Evolutionary conservation across 2,329 filamentous ascomycete species (phyloP).

Genomic region (Blumeriella jaapii): DNA sequence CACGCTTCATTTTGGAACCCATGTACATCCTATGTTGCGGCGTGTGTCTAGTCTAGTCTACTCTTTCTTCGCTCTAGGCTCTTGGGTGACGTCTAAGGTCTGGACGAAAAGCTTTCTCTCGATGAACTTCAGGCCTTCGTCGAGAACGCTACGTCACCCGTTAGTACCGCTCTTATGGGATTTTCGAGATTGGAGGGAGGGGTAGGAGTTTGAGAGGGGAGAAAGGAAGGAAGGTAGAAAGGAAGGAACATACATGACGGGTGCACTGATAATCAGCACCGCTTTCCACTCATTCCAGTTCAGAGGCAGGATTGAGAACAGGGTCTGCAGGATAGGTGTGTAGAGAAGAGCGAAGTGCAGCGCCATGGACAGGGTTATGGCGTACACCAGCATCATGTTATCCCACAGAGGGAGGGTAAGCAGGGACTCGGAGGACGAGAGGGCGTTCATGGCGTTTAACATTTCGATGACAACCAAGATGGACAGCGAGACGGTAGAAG

Average conservation of each 20-base stretch:
- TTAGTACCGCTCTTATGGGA: constrained; percentile 9
- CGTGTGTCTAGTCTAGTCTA: constrained; percentile 11
- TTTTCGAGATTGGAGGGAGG: not conserved
- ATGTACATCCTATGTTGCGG: constrained; percentile 10
- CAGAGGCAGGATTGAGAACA: constrained; percentile 87
- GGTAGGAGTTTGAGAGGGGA: not conserved
- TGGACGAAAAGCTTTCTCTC: constrained; percentile 42
- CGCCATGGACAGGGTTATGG: constrained; percentile 83
- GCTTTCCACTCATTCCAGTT: constrained; percentile 86
- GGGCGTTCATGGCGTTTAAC: constrained; percentile 97
- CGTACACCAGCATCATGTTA: constrained; percentile 97
- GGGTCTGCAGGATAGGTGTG: constrained; percentile 70
- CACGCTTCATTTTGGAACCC: constrained; percentile 16
- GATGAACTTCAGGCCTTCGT: constrained; percentile 53
- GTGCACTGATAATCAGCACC: constrained; percentile 75
- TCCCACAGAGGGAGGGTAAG: constrained; percentile 92
- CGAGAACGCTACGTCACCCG: constrained; percentile 41
- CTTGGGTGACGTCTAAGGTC: constrained; percentile 21
- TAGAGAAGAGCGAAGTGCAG: constrained; percentile 93
- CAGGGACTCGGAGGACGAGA: constrained; percentile 89
- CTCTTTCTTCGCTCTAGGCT: constrained; percentile 24
- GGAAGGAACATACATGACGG: constrained; percentile 66
- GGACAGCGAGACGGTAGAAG: constrained; percentile 85
- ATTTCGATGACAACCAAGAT: constrained; percentile 96
- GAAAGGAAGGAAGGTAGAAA: constrained; percentile 17